These are phyloP conservation scores for Carex sylvatica DNA, from an alignment of 202 grass and related monocot genomes.

Conservation along the genomic window DNA sequence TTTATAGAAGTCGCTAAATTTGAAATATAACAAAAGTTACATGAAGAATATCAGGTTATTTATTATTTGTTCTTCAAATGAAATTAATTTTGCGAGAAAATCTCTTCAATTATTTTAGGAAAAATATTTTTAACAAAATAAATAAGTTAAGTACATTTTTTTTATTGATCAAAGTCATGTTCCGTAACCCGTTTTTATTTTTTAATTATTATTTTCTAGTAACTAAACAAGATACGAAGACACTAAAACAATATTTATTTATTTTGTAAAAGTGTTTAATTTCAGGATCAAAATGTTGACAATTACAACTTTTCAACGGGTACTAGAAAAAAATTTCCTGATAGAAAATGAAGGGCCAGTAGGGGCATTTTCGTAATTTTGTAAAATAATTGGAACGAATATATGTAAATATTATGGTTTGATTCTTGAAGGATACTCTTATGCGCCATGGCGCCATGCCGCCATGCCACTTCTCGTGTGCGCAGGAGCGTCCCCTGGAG, in stretches of 20 bases:
- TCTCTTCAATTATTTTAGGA: background rate
- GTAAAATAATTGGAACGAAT: background rate
- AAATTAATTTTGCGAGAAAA: background rate
- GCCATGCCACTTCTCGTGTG: background rate
- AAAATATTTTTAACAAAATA: background rate
- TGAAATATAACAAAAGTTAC: background rate
- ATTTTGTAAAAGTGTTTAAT: background rate
- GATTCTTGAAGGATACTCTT: conserved; percentile 1
- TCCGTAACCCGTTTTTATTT: background rate
- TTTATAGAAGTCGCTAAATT: background rate
- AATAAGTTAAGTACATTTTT: background rate
- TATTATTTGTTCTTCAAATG: background rate
- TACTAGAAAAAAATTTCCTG: background rate
- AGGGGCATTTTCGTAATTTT: background rate
- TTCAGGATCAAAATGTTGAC: background rate
- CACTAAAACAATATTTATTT: background rate
- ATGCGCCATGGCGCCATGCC: background rate
- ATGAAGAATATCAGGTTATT: background rate
- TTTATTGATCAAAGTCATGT: background rate
- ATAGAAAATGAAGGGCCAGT: background rate
- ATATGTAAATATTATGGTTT: background rate
- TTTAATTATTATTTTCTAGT: background rate
- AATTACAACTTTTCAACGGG: background rate
- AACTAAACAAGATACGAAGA: background rate
- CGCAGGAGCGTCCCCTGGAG: background rate